These are phyloP conservation scores for Fusarium xyrophilum DNA, from an alignment of 2,329 filamentous ascomycete species.

Conservation along the genomic window DNA sequence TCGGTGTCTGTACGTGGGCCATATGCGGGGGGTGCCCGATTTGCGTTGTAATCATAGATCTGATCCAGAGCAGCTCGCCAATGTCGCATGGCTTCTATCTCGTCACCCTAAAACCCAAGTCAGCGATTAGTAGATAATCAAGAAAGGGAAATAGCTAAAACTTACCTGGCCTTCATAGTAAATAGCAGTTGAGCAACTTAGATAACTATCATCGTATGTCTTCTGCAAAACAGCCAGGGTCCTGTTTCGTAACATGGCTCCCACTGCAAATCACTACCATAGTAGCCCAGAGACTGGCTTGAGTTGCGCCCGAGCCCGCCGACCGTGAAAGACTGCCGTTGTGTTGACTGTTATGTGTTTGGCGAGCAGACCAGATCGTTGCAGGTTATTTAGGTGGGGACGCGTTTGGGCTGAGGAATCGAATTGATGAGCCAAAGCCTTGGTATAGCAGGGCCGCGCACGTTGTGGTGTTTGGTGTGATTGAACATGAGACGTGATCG, in stretches of 20 bases:
- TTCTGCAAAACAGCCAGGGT: slow-evolving; percentile 82
- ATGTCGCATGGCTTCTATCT: slow-evolving; percentile 85
- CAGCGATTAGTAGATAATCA: slow-evolving; percentile 14
- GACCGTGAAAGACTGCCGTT: slow-evolving; percentile 6
- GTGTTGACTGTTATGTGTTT: not conserved
- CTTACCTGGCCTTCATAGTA: slow-evolving; percentile 92
- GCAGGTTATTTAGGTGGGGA: not conserved
- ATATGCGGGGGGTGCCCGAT: slow-evolving; percentile 73
- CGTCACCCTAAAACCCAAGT: slow-evolving; percentile 72
- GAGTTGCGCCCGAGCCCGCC: slow-evolving; percentile 27
- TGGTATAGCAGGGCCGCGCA: not conserved
- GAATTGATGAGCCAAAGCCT: slow-evolving; percentile 1
- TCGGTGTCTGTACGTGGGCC: slow-evolving; percentile 82
- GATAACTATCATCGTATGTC: slow-evolving; percentile 95
- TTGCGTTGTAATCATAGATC: slow-evolving; percentile 85
- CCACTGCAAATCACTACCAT: slow-evolving; percentile 36
- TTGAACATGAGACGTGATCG: not conserved
- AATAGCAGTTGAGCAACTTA: slow-evolving; percentile 92
- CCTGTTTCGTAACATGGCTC: slow-evolving; percentile 62
- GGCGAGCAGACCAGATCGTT: slow-evolving; percentile 17
- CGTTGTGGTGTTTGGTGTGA: not conserved
- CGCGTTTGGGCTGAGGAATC: slow-evolving; percentile 4
- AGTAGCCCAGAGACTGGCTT: slow-evolving; percentile 38
- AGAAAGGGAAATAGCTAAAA: not conserved
- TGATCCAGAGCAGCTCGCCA: slow-evolving; percentile 90